Base-by-base conservation (phyloP, 768 basidiomycete species). In the Boletus insuetus region DNA sequence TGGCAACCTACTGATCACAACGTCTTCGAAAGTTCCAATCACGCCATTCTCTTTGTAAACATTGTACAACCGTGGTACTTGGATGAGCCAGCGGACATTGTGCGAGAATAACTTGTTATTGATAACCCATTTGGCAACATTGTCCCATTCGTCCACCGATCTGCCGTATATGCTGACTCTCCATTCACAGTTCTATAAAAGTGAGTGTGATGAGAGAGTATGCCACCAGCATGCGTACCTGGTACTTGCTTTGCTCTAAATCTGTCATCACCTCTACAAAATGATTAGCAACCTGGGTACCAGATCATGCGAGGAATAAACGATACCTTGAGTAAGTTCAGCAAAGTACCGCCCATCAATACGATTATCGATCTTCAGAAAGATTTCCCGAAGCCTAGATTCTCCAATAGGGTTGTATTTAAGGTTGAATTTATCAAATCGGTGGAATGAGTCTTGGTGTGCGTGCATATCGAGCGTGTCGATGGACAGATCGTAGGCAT, bases 391-490 rank as follows among this genome's bases (percentile, higher is more conserved):
- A 58, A 99, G 74, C 32, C 97, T 78, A 5, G 91, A 94, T 73
- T 98, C 95, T 54, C 97, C 97, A 56, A 94, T 93, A 0, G 94
- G 95, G 64, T 97, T 97, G 70, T 98, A 98, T 72, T 98, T 94
- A 41, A 97, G 76, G 64, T 98, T 98, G 76, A 98, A 98, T 68
- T 96, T 94, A 75, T 97, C 97, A 67, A 97, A 98, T 14, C 97
- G 89, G 70, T 99, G 96, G 79, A 99, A 98, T 2, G 94, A 91
- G 66, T 97, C 95, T 59, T 91, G 89, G 70, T 99, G 96, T 0
- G 96, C 97, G 59, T 98, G 97, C 97, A 99, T 99, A 67, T 99
- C 97, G 39, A 99, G 82, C 4, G 97, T 99, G 68, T 99, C 97
- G 68, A 99, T 98, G 12, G 94, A 97, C 34, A 99, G 81, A 62